Percentiles rank a stretch among this genome's conserved stretches.
phyloP scores from a whole-genome alignment of 371 early-diverging fungal species.

The Blyttiomyces sp. region DNA sequence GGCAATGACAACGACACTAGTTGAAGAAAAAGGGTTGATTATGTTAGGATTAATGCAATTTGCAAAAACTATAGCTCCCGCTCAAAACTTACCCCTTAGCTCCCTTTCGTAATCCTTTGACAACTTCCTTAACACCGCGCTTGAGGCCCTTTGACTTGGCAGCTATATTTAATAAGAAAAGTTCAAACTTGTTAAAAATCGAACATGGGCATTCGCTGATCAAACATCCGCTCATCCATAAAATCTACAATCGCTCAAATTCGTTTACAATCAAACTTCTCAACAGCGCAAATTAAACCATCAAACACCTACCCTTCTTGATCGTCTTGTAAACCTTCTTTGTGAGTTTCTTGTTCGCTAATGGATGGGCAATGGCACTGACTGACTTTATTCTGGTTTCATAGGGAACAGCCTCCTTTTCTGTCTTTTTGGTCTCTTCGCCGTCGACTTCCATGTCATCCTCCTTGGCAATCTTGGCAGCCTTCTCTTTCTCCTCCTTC shows the following conservation, averaged over 20 bases:
- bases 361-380: conserved; percentile 89
- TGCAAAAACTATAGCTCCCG: neutral
- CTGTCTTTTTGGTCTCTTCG: neutral
- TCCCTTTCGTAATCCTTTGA: conserved; percentile 93
- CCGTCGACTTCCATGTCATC: conserved; percentile 13
- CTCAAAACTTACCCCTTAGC: conserved; percentile 69
- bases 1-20: conserved; percentile 84
- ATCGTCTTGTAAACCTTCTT: conserved; percentile 89
- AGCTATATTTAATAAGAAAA: conserved; percentile 51
- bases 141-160: conserved; percentile 85
- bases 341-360: conserved; percentile 86
- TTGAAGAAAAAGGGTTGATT: neutral
- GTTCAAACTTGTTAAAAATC: too few relatives aligned
- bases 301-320: conserved; percentile 73
- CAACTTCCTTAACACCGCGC: conserved; percentile 97
- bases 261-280: neutral
- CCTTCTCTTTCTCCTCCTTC: conserved; percentile 27
- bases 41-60: neutral
- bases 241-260: neutral
- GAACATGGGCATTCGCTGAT: neutral
- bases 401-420: conserved; percentile 28
- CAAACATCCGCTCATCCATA: neutral
- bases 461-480: conserved; percentile 11
- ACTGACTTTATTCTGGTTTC: conserved; percentile 43
- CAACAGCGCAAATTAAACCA: too few relatives aligned